Conservation (phyloP, 345 rosid genomes). For the Geranium brycei region DNA sequence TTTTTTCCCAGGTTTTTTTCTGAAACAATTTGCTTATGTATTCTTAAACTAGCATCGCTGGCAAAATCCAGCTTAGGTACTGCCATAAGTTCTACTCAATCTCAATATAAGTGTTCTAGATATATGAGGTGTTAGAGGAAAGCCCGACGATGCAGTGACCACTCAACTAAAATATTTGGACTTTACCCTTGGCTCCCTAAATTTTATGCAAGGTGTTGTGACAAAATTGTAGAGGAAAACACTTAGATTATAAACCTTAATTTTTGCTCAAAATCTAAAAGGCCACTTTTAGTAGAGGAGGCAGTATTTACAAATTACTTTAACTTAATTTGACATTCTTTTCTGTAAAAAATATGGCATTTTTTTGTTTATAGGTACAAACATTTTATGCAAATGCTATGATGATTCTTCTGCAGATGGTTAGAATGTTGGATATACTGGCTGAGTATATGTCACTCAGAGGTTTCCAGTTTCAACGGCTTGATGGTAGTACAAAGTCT, state of each 20-base stretch:
- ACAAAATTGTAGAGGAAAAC: too few species aligned
- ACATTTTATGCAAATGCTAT: not conserved
- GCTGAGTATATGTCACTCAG: constrained; percentile 81
- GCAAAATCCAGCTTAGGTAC: not conserved
- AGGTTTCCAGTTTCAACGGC: constrained; percentile 97
- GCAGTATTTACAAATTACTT: not conserved
- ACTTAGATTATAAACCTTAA: too few species aligned
- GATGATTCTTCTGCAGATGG: constrained; percentile 58
- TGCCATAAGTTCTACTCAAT: not conserved
- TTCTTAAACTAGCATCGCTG: constrained; percentile 1
- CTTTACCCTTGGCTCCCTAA: too few species aligned
- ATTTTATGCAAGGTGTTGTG: too few species aligned
- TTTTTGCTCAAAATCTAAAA: too few species aligned
- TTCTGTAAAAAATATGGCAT: too few species aligned
- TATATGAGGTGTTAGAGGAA: too few species aligned
- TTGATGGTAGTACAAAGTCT: constrained; percentile 99
- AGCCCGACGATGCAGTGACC: too few species aligned
- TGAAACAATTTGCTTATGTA: not conserved
- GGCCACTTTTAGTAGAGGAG: too few species aligned
- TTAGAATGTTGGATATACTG: constrained; percentile 92
- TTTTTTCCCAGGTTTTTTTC: constrained; percentile 83
- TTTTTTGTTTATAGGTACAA: too few species aligned
- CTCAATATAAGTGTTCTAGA: not conserved
- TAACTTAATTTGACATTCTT: not conserved
- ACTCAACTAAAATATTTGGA: too few species aligned